A percentile compares a stretch with the other conserved stretches of the same genome.
Evolutionary conservation across 495 filamentous ascomycete genomes (phyloP).

Genomic region (Aspergillus asperescens): DNA sequence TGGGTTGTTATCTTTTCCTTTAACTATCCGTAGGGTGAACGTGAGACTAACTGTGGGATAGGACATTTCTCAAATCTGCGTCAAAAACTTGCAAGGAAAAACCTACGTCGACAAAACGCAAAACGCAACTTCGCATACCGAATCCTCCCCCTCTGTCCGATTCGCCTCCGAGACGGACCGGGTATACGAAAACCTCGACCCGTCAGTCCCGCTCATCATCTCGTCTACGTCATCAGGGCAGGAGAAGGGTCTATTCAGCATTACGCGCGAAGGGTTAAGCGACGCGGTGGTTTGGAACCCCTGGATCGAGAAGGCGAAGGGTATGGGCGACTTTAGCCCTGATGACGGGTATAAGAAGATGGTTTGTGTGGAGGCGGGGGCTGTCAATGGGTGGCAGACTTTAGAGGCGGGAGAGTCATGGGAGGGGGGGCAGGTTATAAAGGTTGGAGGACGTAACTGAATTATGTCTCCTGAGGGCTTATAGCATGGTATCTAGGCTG

Average conservation of each 20-base stretch:
- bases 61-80: slow-evolving; percentile 66
- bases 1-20: slow-evolving; percentile 33
- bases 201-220: slow-evolving; percentile 40
- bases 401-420: slow-evolving; percentile 83
- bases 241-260: slow-evolving; percentile 58
- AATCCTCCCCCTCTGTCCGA: slow-evolving; percentile 47
- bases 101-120: slow-evolving; percentile 79
- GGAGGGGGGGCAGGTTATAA: slow-evolving; percentile 81
- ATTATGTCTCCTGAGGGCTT: neutral
- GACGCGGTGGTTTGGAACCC: slow-evolving; percentile 98
- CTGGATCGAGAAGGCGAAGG: slow-evolving; percentile 75
- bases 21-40: neutral
- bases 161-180: slow-evolving; percentile 80
- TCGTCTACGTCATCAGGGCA: no score
- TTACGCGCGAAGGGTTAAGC: slow-evolving; percentile 71
- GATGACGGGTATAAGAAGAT: slow-evolving; percentile 86
- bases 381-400: slow-evolving; percentile 72
- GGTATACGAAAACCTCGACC: slow-evolving; percentile 65
- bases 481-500: no score
- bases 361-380: slow-evolving; percentile 89
- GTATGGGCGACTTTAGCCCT: slow-evolving; percentile 83
- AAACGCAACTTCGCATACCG: slow-evolving; percentile 50
- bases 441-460: slow-evolving; percentile 27
- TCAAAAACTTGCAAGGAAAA: slow-evolving; percentile 67
- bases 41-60: slow-evolving; percentile 23